These are phyloP conservation scores for Bruguiera gymnorhiza DNA, from an alignment of 345 rosid species.

Conservation along the genomic window DNA sequence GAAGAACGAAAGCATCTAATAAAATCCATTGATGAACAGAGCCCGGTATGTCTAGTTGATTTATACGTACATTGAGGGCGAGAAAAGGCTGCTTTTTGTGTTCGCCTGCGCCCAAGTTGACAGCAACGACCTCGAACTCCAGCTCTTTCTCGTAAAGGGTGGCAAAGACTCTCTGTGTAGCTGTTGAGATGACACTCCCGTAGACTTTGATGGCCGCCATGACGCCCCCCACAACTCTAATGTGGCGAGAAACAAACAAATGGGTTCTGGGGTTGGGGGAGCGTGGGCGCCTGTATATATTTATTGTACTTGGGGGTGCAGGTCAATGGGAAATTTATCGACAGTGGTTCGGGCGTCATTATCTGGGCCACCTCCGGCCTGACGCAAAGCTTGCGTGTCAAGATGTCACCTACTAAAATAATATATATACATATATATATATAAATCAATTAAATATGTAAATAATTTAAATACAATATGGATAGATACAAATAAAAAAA, in stretches of 20 bases:
- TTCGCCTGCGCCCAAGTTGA: conserved; percentile 50
- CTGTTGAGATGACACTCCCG: conserved; percentile 42
- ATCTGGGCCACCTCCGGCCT: too few relatives aligned
- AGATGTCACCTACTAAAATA: too few relatives aligned
- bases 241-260: not conserved
- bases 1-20: not conserved
- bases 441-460: too few relatives aligned
- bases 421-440: too few relatives aligned
- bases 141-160: conserved; percentile 60
- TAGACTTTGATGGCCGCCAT: conserved; percentile 50
- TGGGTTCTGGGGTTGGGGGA: too few relatives aligned
- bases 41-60: not conserved
- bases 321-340: too few relatives aligned
- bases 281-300: not conserved
- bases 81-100: conserved; percentile 56
- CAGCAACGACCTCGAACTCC: conserved; percentile 45
- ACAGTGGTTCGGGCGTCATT: too few relatives aligned
- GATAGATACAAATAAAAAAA: too few relatives aligned
- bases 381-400: too few relatives aligned
- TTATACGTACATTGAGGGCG: conserved; percentile 50
- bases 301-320: too few relatives aligned
- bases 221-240: not conserved
- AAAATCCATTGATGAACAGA: not conserved
- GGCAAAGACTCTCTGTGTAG: conserved; percentile 46
- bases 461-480: too few relatives aligned